Evolutionary conservation across 2,329 filamentous ascomycete genomes (phyloP).

Genomic region (Nemania bipapillata): DNA sequence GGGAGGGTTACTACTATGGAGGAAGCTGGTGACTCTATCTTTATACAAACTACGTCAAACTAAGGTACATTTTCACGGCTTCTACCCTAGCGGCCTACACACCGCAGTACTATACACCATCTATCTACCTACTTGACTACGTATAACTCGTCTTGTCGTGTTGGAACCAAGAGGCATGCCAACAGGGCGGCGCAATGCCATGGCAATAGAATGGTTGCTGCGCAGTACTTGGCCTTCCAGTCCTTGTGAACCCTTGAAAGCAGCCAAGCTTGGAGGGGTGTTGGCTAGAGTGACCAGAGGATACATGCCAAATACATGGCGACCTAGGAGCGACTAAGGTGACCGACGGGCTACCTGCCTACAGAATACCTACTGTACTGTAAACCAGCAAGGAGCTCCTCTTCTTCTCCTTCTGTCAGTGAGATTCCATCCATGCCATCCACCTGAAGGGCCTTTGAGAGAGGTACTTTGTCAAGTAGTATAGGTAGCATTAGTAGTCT

Average conservation of each 20-base stretch:
- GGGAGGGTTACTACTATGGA: neutral
- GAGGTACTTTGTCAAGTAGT: constrained; percentile 17
- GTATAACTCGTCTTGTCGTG: neutral
- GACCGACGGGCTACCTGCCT: constrained; percentile 9
- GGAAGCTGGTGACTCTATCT: constrained; percentile 20
- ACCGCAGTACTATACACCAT: neutral
- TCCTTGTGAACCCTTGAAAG: constrained; percentile 17
- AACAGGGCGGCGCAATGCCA: constrained; percentile 31
- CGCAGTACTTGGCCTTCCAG: constrained; percentile 25
- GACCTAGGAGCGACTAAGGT: constrained; percentile 24
- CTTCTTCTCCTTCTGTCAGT: constrained; percentile 8
- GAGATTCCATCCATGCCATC: constrained; percentile 28
- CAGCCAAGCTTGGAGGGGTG: constrained; percentile 23
- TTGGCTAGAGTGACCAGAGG: constrained; percentile 29
- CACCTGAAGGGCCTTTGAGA: constrained; percentile 13
- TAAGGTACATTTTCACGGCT: constrained; percentile 8
- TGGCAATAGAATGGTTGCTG: constrained; percentile 30
- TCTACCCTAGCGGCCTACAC: neutral
- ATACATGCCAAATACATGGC: constrained; percentile 35
- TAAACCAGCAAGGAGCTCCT: constrained; percentile 21
- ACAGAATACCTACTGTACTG: too few species aligned
- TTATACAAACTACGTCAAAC: constrained; percentile 28
- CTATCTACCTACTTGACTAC: neutral
- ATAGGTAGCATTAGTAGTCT: neutral
- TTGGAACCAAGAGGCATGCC: constrained; percentile 10